These are phyloP conservation scores for Fomes fomentarius DNA, from an alignment of 1,284 basidiomycete genomes.

Conservation along the genomic window DNA sequence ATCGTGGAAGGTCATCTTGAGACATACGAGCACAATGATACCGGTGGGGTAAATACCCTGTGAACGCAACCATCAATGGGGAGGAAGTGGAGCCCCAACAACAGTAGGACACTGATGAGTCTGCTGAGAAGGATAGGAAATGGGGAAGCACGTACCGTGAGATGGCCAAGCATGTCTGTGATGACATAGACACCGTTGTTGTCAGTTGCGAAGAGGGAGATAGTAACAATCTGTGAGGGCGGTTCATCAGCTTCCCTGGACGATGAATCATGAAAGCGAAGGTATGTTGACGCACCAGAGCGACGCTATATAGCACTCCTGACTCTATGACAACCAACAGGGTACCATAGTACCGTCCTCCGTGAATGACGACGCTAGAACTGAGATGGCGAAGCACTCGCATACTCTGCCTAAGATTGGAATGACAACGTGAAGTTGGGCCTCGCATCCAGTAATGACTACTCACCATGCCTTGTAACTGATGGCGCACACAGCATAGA, in stretches of 20 bases:
- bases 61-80: too few relatives aligned
- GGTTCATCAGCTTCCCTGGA: neutral
- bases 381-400: neutral
- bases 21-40: slow-evolving; percentile 6
- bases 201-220: neutral
- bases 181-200: neutral
- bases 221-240: neutral
- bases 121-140: too few relatives aligned
- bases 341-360: neutral
- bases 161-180: neutral
- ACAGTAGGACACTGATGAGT: too few relatives aligned
- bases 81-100: too few relatives aligned
- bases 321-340: slow-evolving; percentile 1
- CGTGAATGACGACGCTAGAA: neutral
- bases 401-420: neutral
- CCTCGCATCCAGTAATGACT: too few relatives aligned
- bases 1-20: slow-evolving; percentile 2
- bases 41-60: slow-evolving; percentile 11
- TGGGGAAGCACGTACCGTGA: neutral
- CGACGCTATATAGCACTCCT: neutral
- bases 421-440: too few relatives aligned
- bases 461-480: slow-evolving; percentile 4
- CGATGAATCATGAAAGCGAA: neutral
- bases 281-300: neutral
- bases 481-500: neutral